Conservation (phyloP, 257 asterid species). For the Nicotiana tomentosiformis region DNA sequence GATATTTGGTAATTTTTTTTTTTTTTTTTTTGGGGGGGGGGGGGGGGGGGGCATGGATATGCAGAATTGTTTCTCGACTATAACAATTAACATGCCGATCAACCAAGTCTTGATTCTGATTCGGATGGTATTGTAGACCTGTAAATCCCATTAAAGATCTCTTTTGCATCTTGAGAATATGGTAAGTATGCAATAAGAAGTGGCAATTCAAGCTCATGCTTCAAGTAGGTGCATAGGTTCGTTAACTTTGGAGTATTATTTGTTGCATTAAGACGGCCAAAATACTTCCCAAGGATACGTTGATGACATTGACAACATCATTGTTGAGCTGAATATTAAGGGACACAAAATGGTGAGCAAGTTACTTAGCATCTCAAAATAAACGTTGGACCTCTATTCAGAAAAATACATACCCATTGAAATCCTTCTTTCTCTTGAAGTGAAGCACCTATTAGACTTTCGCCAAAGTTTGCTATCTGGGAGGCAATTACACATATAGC, state of each 20-base stretch:
- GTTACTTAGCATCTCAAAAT: neutral
- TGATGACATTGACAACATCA: constrained; percentile 74
- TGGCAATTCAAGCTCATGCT: neutral
- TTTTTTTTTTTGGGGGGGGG: no score
- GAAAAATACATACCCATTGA: constrained; percentile 36
- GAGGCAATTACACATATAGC: constrained; percentile 69
- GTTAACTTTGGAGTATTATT: constrained; percentile 29
- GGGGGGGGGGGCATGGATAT: no score
- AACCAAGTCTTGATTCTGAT: neutral
- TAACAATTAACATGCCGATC: neutral
- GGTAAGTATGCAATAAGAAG: neutral
- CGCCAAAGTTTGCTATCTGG: constrained; percentile 96
- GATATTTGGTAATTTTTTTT: no score
- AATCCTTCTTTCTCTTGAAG: constrained; percentile 55
- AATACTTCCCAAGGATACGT: constrained; percentile 79
- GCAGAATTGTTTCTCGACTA: neutral
- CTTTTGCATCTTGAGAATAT: neutral
- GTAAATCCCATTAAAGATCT: neutral
- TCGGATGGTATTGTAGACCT: neutral
- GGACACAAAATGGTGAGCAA: neutral
- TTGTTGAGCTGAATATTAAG: constrained; percentile 61
- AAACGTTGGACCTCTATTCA: neutral
- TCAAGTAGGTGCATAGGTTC: neutral
- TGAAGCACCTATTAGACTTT: constrained; percentile 85
- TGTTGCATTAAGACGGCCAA: constrained; percentile 72